Evolutionary conservation across 352 stramenopile species (phyloP), one percentile per base, ranked within the genome.

Genomic region (Phytophthora cactorum): DNA sequence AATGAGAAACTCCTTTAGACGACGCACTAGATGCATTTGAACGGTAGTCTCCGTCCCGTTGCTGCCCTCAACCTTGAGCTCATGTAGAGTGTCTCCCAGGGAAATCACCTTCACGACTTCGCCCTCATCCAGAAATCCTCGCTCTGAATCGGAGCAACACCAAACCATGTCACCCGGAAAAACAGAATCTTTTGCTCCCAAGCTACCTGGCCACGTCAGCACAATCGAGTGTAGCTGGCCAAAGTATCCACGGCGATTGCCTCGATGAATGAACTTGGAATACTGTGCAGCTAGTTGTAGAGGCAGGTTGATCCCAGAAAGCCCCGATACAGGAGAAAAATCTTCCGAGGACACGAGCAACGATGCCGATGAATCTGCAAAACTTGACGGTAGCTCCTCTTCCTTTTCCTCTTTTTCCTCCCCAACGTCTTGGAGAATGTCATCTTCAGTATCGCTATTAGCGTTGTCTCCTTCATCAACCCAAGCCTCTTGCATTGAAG

Each of bases 261-360:
- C 65, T 31, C 70, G 75, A 49, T 80, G 73, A 36, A 49, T 36
- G 39, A 88, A 88, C 51, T 72, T 77, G 17, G 72, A 72, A 45
- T 75, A 85, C 38, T 70, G 64, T 1, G 77, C 78, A 46, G 77
- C 70, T 58, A 88, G 34, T 31, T 88, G 79, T 15, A 80, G 59
- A 7, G 79, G 75, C 41, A 88, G 66, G 5, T 75, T 66, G 31
- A 71, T 84, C 11, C 81, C 79, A 3, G 64, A 70, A 15, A 85
- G 54, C 1, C 68, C 63, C 5, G 74, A 88, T n/a, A 82, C 75
- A 1, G 79, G 77, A 5, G 54, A 34, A 1, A 84, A 34, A 59
- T 80, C 72, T 25, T 68, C 62, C 4, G 39, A 49, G 15, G 68
- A 75, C 28, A 72, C 63, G 11, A 78, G 59, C 29, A 61, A 45